Evolutionary conservation across 2,329 filamentous ascomycete species (phyloP).

Genomic region (Simplicillium aogashimaense): DNA sequence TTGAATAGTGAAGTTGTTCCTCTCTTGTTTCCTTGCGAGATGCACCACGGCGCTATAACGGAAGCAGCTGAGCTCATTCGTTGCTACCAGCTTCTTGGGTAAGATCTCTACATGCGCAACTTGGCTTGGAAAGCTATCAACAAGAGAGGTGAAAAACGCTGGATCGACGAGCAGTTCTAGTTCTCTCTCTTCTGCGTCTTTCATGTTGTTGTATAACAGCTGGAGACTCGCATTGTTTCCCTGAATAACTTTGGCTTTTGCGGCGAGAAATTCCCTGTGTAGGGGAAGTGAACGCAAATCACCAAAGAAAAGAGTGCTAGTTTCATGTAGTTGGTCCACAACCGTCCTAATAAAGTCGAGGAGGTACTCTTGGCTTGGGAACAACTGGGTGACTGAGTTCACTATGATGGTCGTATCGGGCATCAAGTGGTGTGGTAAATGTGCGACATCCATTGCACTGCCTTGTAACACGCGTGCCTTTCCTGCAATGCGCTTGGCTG

Average conservation of each 20-base stretch:
- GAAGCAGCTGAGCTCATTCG: conserved; percentile 18
- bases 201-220: conserved; percentile 5
- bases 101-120: conserved; percentile 17
- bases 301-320: conserved; percentile 9
- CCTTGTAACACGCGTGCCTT: conserved; percentile 10
- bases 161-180: conserved; percentile 15
- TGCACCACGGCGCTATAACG: conserved; percentile 17
- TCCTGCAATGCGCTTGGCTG: conserved; percentile 3
- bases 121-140: conserved; percentile 4
- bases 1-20: conserved; percentile 2
- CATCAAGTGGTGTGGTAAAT: conserved; percentile 2
- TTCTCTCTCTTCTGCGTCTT: conserved; percentile 9
- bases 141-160: conserved; percentile 12
- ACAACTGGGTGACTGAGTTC: conserved; percentile 9
- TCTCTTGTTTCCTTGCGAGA: neutral
- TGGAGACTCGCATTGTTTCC: conserved; percentile 4
- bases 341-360: conserved; percentile 1
- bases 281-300: conserved; percentile 11
- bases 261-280: conserved; percentile 7
- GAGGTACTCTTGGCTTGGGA: conserved; percentile 5
- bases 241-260: conserved; percentile 3
- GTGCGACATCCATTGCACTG: conserved; percentile 11
- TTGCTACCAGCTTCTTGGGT: conserved; percentile 16
- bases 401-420: conserved; percentile 11
- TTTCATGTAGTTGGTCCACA: neutral